Conservation (phyloP, 176 grass and related monocot species). For the Otatea glauca region DNA sequence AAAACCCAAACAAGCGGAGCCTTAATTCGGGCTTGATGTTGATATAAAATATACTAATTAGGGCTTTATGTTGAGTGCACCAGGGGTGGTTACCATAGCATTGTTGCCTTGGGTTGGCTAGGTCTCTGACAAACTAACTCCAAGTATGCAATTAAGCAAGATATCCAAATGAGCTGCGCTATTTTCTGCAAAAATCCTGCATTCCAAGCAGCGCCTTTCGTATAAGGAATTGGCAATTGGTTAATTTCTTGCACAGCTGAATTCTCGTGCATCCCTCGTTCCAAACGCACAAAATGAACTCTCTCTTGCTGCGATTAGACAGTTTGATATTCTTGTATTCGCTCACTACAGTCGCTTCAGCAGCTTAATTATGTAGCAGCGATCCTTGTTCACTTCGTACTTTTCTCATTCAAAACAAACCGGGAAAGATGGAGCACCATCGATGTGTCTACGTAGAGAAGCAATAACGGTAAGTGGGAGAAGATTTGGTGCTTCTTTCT, state of each 20-base stretch:
- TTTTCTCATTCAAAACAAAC: constrained; percentile 35
- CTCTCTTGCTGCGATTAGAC: background rate
- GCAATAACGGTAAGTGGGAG: constrained; percentile 41
- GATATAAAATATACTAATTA: background rate
- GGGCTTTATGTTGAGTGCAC: background rate
- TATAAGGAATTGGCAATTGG: background rate
- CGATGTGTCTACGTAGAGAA: constrained; percentile 35
- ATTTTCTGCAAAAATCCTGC: too few species aligned
- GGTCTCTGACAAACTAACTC: background rate
- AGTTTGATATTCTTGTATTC: background rate
- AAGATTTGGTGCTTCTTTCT: constrained; percentile 45
- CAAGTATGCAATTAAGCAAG: background rate
- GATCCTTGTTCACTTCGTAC: background rate
- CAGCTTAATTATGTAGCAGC: background rate
- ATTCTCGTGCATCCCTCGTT: background rate
- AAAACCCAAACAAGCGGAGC: too few species aligned
- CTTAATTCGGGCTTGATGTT: background rate
- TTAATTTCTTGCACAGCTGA: background rate
- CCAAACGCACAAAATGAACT: background rate
- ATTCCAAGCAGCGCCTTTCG: too few species aligned
- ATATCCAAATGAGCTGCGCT: background rate
- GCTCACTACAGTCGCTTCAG: background rate
- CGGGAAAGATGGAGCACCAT: constrained; percentile 40
- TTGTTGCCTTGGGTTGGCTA: background rate
- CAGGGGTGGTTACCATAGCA: constrained; percentile 1